Conservation (phyloP, 768 basidiomycete genomes). For the Rossbeevera mucosa region DNA sequence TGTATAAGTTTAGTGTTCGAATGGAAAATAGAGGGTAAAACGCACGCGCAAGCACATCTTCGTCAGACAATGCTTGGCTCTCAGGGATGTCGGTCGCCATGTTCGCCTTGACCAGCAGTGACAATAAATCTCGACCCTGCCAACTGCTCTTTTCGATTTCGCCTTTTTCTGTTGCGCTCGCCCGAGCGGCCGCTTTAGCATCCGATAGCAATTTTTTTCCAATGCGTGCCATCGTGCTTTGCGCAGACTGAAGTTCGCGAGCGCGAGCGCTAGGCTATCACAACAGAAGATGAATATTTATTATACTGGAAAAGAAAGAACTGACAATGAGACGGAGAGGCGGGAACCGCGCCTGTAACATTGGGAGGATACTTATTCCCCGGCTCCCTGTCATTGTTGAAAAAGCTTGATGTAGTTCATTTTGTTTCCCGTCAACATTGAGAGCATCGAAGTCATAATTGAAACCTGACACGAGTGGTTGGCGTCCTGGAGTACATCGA, state of each 20-base stretch:
- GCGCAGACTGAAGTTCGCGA: slow-evolving; percentile 24
- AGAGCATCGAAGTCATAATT: slow-evolving; percentile 34
- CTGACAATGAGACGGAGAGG: slow-evolving; percentile 38
- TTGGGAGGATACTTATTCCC: slow-evolving; percentile 17
- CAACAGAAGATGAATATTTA: background rate
- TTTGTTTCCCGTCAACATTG: slow-evolving; percentile 16
- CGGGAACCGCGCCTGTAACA: slow-evolving; percentile 36
- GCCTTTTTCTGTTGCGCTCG: slow-evolving; percentile 18
- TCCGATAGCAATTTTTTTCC: slow-evolving; percentile 43
- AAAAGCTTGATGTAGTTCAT: slow-evolving; percentile 32
- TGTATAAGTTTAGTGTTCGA: background rate
- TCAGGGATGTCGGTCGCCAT: slow-evolving; percentile 50
- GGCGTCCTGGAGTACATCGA: background rate
- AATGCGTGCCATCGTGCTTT: slow-evolving; percentile 44
- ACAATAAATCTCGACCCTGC: slow-evolving; percentile 49
- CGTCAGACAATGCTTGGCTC: slow-evolving; percentile 52
- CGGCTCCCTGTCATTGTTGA: slow-evolving; percentile 18
- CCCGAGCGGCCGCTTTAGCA: slow-evolving; percentile 41
- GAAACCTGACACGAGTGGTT: slow-evolving; percentile 28
- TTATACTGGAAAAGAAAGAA: background rate
- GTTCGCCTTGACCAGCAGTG: background rate
- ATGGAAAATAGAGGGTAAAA: background rate
- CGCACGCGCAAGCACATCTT: slow-evolving; percentile 56
- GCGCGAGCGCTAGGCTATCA: slow-evolving; percentile 21
- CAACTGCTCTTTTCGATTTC: slow-evolving; percentile 33